Percentiles rank a stretch among this genome's conserved stretches.
phyloP scores from a whole-genome alignment of 805 yeast species.

The Ogataea dorogensis region DNA sequence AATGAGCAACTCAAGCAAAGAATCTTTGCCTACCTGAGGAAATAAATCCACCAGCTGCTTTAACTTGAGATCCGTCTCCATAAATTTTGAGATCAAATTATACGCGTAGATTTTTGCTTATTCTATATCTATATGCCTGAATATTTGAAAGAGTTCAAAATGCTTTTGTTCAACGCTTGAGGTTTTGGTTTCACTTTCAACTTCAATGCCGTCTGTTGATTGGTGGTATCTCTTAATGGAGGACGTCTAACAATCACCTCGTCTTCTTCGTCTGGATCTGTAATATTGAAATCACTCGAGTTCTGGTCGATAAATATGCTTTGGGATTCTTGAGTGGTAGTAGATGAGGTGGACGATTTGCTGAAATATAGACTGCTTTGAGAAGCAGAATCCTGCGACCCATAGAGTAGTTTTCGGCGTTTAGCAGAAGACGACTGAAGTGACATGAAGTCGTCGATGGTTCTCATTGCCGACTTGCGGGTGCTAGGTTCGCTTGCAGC shows the following conservation, averaged over 20 bases:
- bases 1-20: slow-evolving; percentile 49
- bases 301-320: slow-evolving; percentile 13
- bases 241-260: slow-evolving; percentile 5
- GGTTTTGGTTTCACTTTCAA: slow-evolving; percentile 1
- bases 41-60: slow-evolving; percentile 35
- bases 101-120: slow-evolving; percentile 6
- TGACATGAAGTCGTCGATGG: slow-evolving; percentile 25
- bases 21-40: slow-evolving; percentile 42
- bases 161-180: background rate
- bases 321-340: slow-evolving; percentile 12
- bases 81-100: slow-evolving; percentile 7
- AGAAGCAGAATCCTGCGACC: slow-evolving; percentile 10
- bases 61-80: slow-evolving; percentile 41
- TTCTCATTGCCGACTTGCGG: slow-evolving; percentile 20
- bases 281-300: slow-evolving; percentile 31
- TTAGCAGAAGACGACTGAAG: slow-evolving; percentile 26
- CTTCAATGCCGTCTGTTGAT: background rate
- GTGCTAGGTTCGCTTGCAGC: slow-evolving; percentile 1
- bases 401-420: slow-evolving; percentile 26
- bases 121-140: slow-evolving; percentile 4
- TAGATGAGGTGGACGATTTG: slow-evolving; percentile 2
- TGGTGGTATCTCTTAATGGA: slow-evolving; percentile 5
- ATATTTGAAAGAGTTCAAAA: slow-evolving; percentile 5
- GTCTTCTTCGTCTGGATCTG: slow-evolving; percentile 29
- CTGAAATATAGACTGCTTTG: slow-evolving; percentile 23